Evolutionary conservation across 106 monocot species (phyloP).

Genomic region (Narthecium ossifragum): DNA sequence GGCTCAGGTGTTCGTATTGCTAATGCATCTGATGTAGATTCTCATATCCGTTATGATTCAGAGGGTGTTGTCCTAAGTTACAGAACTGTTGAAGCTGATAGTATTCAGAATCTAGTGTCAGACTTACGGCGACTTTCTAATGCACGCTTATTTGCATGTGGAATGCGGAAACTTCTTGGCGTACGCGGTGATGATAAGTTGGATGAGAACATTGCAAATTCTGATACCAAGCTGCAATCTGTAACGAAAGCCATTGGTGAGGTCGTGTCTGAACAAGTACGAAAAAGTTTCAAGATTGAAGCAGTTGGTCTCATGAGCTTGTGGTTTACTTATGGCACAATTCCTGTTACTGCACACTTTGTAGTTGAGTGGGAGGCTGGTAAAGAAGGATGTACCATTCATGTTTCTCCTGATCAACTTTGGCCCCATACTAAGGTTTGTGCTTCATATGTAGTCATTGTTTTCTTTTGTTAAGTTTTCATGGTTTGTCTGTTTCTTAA

Average conservation of each 20-base stretch:
- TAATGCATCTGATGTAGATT: constrained; percentile 89
- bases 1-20: constrained; percentile 78
- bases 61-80: constrained; percentile 78
- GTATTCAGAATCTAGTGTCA: constrained; percentile 76
- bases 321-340: constrained; percentile 93
- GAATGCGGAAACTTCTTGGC: constrained; percentile 79
- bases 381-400: constrained; percentile 93
- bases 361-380: constrained; percentile 98
- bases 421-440: constrained; percentile 99
- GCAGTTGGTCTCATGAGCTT: constrained; percentile 95
- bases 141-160: constrained; percentile 81
- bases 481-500: too few relatives aligned
- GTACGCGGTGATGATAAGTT: constrained; percentile 49
- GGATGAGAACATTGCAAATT: constrained; percentile 33
- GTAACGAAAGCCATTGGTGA: constrained; percentile 35
- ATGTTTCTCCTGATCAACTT: constrained; percentile 97
- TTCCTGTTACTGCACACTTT: constrained; percentile 88
- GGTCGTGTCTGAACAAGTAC: constrained; percentile 62
- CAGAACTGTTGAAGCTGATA: constrained; percentile 70
- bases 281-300: constrained; percentile 90
- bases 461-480: not conserved
- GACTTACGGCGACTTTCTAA: constrained; percentile 83
- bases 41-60: constrained; percentile 82
- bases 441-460: not conserved
- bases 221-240: constrained; percentile 33